Evolutionary conservation across 441 rosid species (phyloP).

Genomic region (Dalechampia spathulata): DNA sequence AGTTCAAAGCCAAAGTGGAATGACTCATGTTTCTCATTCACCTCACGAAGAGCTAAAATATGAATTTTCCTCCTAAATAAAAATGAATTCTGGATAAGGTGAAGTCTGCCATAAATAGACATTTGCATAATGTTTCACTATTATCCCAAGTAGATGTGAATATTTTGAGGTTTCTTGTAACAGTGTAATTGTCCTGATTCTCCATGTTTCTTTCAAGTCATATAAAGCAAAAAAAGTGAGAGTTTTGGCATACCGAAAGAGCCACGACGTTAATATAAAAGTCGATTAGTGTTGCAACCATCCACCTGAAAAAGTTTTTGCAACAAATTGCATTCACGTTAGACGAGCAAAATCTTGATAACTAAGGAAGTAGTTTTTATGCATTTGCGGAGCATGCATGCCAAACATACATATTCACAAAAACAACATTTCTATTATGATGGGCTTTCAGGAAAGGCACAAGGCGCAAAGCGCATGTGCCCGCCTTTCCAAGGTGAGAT

Average conservation of each 20-base stretch:
- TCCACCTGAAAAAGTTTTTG: constrained; percentile 52
- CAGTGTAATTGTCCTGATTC: not conserved
- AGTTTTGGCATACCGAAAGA: constrained; percentile 49
- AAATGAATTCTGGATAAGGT: too few species aligned
- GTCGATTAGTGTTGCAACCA: constrained; percentile 57
- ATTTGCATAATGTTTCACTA: too few species aligned
- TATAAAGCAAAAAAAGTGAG: not conserved
- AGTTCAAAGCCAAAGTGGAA: too few species aligned
- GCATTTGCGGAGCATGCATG: not conserved
- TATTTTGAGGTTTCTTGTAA: not conserved
- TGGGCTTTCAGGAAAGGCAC: too few species aligned
- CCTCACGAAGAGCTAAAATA: too few species aligned
- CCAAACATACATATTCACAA: too few species aligned
- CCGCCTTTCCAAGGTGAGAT: too few species aligned
- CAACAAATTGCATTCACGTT: constrained; percentile 1
- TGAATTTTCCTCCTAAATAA: too few species aligned
- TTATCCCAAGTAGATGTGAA: not conserved
- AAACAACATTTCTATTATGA: too few species aligned
- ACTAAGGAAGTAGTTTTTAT: not conserved
- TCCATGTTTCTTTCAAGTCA: not conserved
- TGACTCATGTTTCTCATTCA: too few species aligned
- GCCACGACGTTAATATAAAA: constrained; percentile 61
- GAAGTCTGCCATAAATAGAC: too few species aligned
- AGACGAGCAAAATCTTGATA: not conserved
- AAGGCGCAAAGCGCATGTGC: too few species aligned